A percentile compares a stretch with the other conserved stretches of the same genome.
These are phyloP conservation scores for Leccinum laetum DNA, from an alignment of 1,284 basidiomycete species.

Conservation along the genomic window DNA sequence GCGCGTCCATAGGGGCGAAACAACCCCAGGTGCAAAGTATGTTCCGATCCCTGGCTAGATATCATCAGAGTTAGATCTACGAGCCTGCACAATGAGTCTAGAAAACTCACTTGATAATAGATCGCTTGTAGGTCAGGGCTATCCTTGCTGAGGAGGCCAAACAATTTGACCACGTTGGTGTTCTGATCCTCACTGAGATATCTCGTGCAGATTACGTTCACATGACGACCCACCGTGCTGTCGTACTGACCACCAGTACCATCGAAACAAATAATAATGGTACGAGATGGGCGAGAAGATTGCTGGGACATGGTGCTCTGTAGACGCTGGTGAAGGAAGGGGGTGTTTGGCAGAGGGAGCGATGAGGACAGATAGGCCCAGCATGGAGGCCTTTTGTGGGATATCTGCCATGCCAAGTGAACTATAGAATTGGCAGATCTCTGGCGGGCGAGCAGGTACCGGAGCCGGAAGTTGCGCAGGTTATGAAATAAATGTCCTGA, in stretches of 20 bases:
- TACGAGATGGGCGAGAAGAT: constrained; percentile 31
- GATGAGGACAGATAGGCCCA: neutral
- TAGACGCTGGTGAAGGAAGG: neutral
- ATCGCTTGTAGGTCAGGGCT: constrained; percentile 53
- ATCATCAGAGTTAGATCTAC: neutral
- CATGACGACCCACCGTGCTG: constrained; percentile 24
- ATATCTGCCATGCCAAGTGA: neutral
- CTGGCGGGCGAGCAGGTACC: neutral
- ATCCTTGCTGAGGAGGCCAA: constrained; percentile 60
- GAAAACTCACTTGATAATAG: constrained; percentile 61
- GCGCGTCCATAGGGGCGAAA: constrained; percentile 50
- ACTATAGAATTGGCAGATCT: neutral
- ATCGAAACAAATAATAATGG: constrained; percentile 63
- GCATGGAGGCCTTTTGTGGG: constrained; percentile 13
- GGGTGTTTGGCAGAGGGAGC: neutral
- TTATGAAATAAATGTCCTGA: neutral
- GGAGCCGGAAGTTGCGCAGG: neutral
- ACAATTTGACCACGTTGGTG: constrained; percentile 71
- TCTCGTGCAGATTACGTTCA: neutral
- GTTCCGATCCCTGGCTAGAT: constrained; percentile 62
- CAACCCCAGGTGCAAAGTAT: constrained; percentile 54
- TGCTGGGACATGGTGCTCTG: constrained; percentile 16
- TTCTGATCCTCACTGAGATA: constrained; percentile 41
- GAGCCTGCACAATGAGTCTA: neutral
- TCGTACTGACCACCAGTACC: constrained; percentile 54